Conservation (phyloP, 2,329 filamentous ascomycete species). For the Chaetomiaceae sp. region DNA sequence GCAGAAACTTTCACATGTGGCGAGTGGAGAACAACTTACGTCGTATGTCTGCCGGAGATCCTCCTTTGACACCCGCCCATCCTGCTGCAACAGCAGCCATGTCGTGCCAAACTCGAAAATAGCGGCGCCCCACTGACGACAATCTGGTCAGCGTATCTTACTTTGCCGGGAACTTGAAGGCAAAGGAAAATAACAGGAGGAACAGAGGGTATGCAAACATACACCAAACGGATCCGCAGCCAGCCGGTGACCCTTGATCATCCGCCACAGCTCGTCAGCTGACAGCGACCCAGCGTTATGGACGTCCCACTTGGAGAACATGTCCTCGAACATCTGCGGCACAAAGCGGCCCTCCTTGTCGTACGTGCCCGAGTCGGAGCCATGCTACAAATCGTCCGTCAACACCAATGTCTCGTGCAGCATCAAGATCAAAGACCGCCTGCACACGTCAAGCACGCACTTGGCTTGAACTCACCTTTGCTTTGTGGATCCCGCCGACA, state of each 20-base stretch:
- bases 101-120: constrained; percentile 38
- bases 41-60: constrained; percentile 32
- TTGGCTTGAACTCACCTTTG: constrained; percentile 26
- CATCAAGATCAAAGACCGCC: too few species aligned
- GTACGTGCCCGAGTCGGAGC: constrained; percentile 40
- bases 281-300: constrained; percentile 35
- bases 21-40: constrained; percentile 9
- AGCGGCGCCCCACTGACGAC: constrained; percentile 16
- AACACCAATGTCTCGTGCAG: too few species aligned
- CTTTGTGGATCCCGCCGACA: constrained; percentile 35
- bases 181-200: not conserved
- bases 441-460: too few species aligned
- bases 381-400: too few species aligned
- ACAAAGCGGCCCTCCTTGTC: constrained; percentile 44
- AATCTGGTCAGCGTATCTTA: not conserved
- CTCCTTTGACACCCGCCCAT: constrained; percentile 52
- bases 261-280: constrained; percentile 29
- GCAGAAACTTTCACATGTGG: too few species aligned
- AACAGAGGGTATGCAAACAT: constrained; percentile 15
- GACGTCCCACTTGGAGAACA: constrained; percentile 42
- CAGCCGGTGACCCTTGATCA: constrained; percentile 36
- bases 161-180: too few species aligned
- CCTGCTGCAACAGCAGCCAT: constrained; percentile 48
- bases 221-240: constrained; percentile 40
- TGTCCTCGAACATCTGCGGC: constrained; percentile 45